Evolutionary conservation across 2,329 filamentous ascomycete genomes (phyloP).

Genomic region (Periglandula ipomoeae): DNA sequence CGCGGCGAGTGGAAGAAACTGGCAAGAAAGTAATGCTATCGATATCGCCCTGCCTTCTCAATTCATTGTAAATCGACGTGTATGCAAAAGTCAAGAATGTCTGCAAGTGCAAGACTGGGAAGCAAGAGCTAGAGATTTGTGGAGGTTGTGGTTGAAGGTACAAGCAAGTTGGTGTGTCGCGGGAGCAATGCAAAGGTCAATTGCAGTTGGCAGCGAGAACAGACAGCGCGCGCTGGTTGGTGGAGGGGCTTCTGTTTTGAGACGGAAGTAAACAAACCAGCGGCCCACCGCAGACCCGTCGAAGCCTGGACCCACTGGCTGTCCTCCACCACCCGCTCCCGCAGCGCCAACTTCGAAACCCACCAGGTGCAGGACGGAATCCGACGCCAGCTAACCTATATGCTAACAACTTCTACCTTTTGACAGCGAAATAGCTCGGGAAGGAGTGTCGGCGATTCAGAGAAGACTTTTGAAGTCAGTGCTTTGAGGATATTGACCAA

Average conservation of each 20-base stretch:
- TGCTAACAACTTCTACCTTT: no score
- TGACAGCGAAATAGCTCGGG: no score
- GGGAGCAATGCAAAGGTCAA: constrained; percentile 4
- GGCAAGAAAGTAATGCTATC: constrained; percentile 5
- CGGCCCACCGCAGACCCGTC: neutral
- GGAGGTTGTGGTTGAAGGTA: neutral
- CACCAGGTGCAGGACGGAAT: no score
- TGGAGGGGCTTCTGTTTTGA: constrained; percentile 18
- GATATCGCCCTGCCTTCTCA: neutral
- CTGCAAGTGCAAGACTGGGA: neutral
- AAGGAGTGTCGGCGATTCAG: no score
- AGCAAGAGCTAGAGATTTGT: neutral
- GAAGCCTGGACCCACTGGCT: neutral
- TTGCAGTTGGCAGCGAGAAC: neutral
- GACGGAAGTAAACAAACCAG: constrained; percentile 26
- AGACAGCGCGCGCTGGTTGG: constrained; percentile 10
- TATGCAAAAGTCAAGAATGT: neutral
- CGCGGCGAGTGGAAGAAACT: constrained; percentile 5
- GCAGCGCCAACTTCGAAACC: no score
- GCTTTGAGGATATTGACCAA: no score
- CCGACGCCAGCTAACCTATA: no score
- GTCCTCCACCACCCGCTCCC: no score
- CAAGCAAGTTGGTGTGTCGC: neutral
- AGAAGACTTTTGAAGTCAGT: no score
- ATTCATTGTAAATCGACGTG: constrained; percentile 1